These are phyloP conservation scores for Triglochin maritima DNA, from an alignment of 106 monocot genomes.

Conservation along the genomic window DNA sequence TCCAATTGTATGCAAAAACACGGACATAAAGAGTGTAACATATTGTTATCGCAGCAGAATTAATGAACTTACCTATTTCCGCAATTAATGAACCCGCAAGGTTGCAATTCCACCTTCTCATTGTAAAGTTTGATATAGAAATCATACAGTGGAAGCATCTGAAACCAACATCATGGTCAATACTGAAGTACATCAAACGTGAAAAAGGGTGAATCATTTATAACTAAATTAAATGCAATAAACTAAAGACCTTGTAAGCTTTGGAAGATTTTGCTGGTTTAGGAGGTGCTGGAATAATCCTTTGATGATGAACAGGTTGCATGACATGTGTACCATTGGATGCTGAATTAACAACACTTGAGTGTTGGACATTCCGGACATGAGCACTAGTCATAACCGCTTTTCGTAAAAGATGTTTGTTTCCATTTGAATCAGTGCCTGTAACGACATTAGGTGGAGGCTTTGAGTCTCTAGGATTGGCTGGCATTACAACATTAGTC, in stretches of 20 bases:
- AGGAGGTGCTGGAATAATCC: constrained; percentile 25
- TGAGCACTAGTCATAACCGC: constrained; percentile 7
- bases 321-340: constrained; percentile 17
- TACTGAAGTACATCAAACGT: too few relatives aligned
- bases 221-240: too few relatives aligned
- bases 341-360: constrained; percentile 1
- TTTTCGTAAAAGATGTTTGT: constrained; percentile 5
- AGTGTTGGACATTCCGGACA: constrained; percentile 6
- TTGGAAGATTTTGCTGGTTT: constrained; percentile 23
- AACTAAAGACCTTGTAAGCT: constrained; percentile 7
- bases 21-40: too few relatives aligned
- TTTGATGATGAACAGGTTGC: constrained; percentile 10
- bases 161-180: background rate
- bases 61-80: constrained; percentile 67
- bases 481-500: constrained; percentile 6
- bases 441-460: constrained; percentile 6
- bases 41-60: background rate
- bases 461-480: constrained; percentile 10
- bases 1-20: too few relatives aligned
- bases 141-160: constrained; percentile 74
- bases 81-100: constrained; percentile 74
- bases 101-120: constrained; percentile 59
- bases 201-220: background rate
- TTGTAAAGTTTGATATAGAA: constrained; percentile 67
- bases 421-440: constrained; percentile 10